phyloP scores from a whole-genome alignment of 139 green algal genomes.

The Ettlia oleoabundans region DNA sequence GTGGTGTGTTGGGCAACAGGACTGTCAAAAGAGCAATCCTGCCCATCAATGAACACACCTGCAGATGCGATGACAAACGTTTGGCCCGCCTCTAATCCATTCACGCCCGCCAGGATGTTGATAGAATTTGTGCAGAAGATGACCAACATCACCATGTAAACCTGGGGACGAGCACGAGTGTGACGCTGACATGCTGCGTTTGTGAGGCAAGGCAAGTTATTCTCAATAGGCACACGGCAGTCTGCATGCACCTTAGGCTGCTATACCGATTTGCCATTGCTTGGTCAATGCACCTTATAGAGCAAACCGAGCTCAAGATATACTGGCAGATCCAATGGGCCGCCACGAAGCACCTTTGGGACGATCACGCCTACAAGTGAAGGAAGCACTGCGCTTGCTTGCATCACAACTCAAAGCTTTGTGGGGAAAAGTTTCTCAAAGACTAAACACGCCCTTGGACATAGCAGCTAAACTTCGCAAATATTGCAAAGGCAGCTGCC shows the following conservation, averaged over 20 bases:
- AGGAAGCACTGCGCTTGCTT: background rate
- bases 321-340: slow-evolving; percentile 37
- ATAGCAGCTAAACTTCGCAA: too few relatives aligned
- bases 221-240: too few relatives aligned
- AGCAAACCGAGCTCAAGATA: slow-evolving; percentile 87
- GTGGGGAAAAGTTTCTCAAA: too few relatives aligned
- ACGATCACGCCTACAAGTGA: slow-evolving; percentile 66
- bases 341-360: slow-evolving; percentile 73
- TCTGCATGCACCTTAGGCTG: background rate
- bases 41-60: background rate
- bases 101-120: slow-evolving; percentile 98
- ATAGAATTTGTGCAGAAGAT: slow-evolving; percentile 99
- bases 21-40: background rate
- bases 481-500: too few relatives aligned
- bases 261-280: background rate
- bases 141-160: slow-evolving; percentile 94
- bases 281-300: slow-evolving; percentile 71
- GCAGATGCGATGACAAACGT: slow-evolving; percentile 89
- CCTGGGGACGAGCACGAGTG: too few relatives aligned
- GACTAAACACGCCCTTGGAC: too few relatives aligned
- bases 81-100: slow-evolving; percentile 96
- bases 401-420: too few relatives aligned
- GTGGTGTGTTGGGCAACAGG: background rate
- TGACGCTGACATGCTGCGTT: too few relatives aligned
- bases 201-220: too few relatives aligned